Conservation (phyloP, 1,284 basidiomycete genomes). For the Meira miltonrushii region DNA sequence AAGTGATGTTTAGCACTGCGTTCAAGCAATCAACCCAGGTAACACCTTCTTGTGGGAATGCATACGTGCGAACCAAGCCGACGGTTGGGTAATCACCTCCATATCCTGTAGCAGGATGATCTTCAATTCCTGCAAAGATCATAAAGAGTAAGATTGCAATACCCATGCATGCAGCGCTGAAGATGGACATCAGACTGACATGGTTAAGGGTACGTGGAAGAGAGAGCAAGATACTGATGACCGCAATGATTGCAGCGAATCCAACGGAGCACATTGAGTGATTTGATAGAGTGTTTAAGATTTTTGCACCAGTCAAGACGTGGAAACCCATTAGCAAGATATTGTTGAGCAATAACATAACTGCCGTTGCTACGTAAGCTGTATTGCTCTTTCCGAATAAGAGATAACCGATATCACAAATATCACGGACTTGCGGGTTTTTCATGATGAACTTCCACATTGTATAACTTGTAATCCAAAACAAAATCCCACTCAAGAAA, state of each 20-base stretch:
- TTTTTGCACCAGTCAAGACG: constrained; percentile 18
- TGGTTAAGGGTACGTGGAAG: constrained; percentile 20
- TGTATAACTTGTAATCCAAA: constrained; percentile 17
- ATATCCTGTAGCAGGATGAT: constrained; percentile 12
- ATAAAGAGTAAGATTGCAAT: constrained; percentile 22
- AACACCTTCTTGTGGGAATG: constrained; percentile 49
- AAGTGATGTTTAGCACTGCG: constrained; percentile 53
- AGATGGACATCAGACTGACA: constrained; percentile 17
- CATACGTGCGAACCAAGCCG: constrained; percentile 9
- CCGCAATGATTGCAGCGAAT: constrained; percentile 56
- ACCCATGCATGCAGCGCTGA: constrained; percentile 15
- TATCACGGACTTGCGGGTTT: constrained; percentile 10
- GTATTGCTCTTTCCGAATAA: constrained; percentile 53
- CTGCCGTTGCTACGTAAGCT: constrained; percentile 54
- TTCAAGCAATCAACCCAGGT: constrained; percentile 59
- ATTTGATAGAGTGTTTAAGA: constrained; percentile 18
- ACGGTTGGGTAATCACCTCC: constrained; percentile 7
- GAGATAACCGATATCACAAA: constrained; percentile 16
- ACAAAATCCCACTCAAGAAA: constrained; percentile 31
- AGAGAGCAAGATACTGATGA: constrained; percentile 59
- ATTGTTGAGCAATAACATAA: constrained; percentile 19
- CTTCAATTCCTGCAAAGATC: constrained; percentile 18
- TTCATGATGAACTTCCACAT: constrained; percentile 15
- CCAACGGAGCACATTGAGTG: constrained; percentile 13
- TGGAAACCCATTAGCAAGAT: constrained; percentile 19